Base-by-base conservation (phyloP, 2,329 filamentous ascomycete genomes). In the Pseudogymnoascus sp. region DNA sequence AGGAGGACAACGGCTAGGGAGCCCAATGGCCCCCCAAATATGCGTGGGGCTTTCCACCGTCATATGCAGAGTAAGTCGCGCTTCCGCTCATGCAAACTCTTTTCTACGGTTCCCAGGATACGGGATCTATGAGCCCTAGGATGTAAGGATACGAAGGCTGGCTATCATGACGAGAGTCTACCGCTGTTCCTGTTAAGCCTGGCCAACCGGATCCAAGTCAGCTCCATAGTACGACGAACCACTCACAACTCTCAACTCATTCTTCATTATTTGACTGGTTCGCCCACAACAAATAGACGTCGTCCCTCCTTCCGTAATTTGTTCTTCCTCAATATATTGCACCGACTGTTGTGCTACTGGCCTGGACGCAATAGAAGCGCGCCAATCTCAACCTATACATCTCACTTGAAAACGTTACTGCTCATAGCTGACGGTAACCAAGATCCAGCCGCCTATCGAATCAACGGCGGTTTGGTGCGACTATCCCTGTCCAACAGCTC, bases 221-320 rank as follows among this genome's bases (percentile, higher is more conserved):
- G 33, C 23, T 28, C 33, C 33, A 37, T 59, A 23, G 58, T 59
- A 25, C 58, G 3, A 38, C n/a, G 37, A 37, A 41, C 37, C 58
- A 60, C 23, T 60, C 58, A 60, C 16, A 60, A 25, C 33, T n/a
- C 37, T 25, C 23, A 38, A 25, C 18, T 25, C 37, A 41, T 60
- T 41, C 37, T 25, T n/a, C 6, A 60, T 25, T 38, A 25, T 41
- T 38, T 60, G 18, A 60, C 58, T 60, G 58, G 58, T 14, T 38
- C 58, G 58, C 33, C 33, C 33, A 40, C 58, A 60, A 60, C 58
- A 60, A 60, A 41, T 41, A 60, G 33, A 25, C n/a, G 33, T 38
- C 33, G n/a, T 40, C 33, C 58, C 58, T 60, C 58, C 28, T 55
- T 55, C 11, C 5, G 28, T 55, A 55, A 55, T 55, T 55, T 55